phyloP scores from a whole-genome alignment of 257 asterid genomes.

The Lycium ferocissimum region DNA sequence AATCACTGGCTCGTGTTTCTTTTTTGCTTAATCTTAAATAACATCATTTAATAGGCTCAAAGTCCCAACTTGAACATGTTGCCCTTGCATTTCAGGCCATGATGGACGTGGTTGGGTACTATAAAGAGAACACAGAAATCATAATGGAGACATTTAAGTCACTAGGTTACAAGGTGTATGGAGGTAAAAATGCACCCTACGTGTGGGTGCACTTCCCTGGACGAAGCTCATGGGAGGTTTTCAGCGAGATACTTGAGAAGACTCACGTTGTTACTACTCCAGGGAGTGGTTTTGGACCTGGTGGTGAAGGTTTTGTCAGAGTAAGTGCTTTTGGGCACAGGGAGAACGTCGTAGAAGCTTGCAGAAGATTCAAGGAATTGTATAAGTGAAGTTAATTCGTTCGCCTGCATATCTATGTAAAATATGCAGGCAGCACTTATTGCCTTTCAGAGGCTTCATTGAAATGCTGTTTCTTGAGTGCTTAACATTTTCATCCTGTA shows the following conservation, averaged over 20 bases:
- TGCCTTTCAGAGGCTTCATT: slow-evolving; percentile 21
- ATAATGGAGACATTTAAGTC: slow-evolving; percentile 86
- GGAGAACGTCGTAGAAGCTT: slow-evolving; percentile 89
- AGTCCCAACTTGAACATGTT: not conserved
- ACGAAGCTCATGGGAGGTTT: slow-evolving; percentile 96
- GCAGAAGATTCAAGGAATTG: slow-evolving; percentile 91
- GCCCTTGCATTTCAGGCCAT: slow-evolving; percentile 70
- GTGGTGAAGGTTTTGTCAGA: slow-evolving; percentile 91
- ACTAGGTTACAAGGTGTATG: slow-evolving; percentile 92
- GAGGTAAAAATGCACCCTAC: slow-evolving; percentile 95
- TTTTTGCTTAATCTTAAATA: not conserved
- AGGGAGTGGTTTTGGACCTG: slow-evolving; percentile 98
- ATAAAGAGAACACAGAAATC: slow-evolving; percentile 86
- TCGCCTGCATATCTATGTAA: slow-evolving; percentile 2
- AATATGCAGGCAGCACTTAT: not conserved
- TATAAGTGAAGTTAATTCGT: slow-evolving; percentile 56
- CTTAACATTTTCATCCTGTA: slow-evolving; percentile 6
- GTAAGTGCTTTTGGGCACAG: slow-evolving; percentile 95
- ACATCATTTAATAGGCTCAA: not conserved
- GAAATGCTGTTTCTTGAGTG: not conserved
- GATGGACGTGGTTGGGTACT: slow-evolving; percentile 87
- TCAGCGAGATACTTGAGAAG: slow-evolving; percentile 88
- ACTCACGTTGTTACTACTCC: slow-evolving; percentile 96
- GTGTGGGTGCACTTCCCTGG: slow-evolving; percentile 96
- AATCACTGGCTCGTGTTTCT: not conserved